phyloP scores from a whole-genome alignment of 2,329 filamentous ascomycete genomes.

The Thyridium curvatum region DNA sequence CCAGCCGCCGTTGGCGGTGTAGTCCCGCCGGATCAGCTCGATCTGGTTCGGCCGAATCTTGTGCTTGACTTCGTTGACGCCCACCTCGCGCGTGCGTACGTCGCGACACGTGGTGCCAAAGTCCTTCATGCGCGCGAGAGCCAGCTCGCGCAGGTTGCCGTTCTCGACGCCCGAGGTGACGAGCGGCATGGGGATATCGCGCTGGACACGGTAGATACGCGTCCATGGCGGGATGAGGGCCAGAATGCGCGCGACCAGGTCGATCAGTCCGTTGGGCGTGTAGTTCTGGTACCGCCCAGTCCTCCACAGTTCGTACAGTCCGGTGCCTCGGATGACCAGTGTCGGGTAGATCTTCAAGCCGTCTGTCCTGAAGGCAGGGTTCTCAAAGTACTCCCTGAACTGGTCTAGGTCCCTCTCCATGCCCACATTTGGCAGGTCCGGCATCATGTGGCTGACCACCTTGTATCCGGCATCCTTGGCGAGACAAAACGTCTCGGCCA shows the following conservation, averaged over 20 bases:
- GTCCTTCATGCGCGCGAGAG: slow-evolving; percentile 96
- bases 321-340: slow-evolving; percentile 91
- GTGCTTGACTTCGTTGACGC: slow-evolving; percentile 98
- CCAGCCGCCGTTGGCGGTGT: slow-evolving; percentile 93
- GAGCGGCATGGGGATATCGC: slow-evolving; percentile 98
- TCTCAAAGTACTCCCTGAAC: slow-evolving; percentile 97
- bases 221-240: slow-evolving; percentile 96
- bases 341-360: slow-evolving; percentile 98
- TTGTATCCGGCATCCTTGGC: slow-evolving; percentile 98
- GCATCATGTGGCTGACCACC: slow-evolving; percentile 99
- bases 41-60: slow-evolving; percentile 96
- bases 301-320: slow-evolving; percentile 94
- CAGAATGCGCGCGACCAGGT: slow-evolving; percentile 92
- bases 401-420: slow-evolving; percentile 98
- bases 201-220: slow-evolving; percentile 94
- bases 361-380: slow-evolving; percentile 90
- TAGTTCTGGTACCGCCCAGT: slow-evolving; percentile 98
- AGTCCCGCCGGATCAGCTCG: slow-evolving; percentile 89
- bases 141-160: slow-evolving; percentile 88
- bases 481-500: slow-evolving; percentile 95
- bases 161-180: slow-evolving; percentile 99
- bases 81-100: slow-evolving; percentile 91
- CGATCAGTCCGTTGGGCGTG: slow-evolving; percentile 92
- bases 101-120: slow-evolving; percentile 96
- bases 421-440: slow-evolving; percentile 92